Conservation (phyloP, 2,329 filamentous ascomycete genomes). For the Curvularia verruculosa region DNA sequence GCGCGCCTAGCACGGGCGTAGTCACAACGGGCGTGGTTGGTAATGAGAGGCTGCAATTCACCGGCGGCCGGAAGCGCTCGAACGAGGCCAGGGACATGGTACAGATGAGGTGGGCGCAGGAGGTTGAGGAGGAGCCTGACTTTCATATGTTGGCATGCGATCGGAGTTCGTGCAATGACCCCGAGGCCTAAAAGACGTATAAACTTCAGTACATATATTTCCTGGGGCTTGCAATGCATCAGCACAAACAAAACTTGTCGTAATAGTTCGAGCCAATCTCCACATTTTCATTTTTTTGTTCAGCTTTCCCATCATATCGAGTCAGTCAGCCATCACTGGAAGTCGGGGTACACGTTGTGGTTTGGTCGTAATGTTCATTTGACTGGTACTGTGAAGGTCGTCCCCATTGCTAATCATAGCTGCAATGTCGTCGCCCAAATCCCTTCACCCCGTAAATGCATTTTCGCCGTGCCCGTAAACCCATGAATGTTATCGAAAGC, state of each 20-base stretch:
- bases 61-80: slow-evolving; percentile 34
- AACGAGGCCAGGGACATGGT: slow-evolving; percentile 32
- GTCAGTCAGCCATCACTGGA: slow-evolving; percentile 10
- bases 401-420: slow-evolving; percentile 44
- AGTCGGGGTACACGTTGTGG: slow-evolving; percentile 3
- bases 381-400: slow-evolving; percentile 44
- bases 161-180: slow-evolving; percentile 28
- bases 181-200: slow-evolving; percentile 1
- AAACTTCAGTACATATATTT: slow-evolving; percentile 10
- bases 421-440: slow-evolving; percentile 45
- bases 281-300: not conserved
- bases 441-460: slow-evolving; percentile 49
- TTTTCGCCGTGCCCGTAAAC: slow-evolving; percentile 49
- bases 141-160: slow-evolving; percentile 33
- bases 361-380: slow-evolving; percentile 42
- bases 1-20: slow-evolving; percentile 50
- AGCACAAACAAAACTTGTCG: not conserved
- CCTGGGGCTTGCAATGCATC: not conserved
- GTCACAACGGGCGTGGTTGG: slow-evolving; percentile 58
- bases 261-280: not conserved
- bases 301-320: not conserved
- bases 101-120: slow-evolving; percentile 38
- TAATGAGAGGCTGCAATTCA: slow-evolving; percentile 56
- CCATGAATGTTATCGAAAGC: slow-evolving; percentile 49
- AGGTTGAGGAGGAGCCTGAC: slow-evolving; percentile 29